Conservation (phyloP, 345 rosid species). For the Lepidium africanum region DNA sequence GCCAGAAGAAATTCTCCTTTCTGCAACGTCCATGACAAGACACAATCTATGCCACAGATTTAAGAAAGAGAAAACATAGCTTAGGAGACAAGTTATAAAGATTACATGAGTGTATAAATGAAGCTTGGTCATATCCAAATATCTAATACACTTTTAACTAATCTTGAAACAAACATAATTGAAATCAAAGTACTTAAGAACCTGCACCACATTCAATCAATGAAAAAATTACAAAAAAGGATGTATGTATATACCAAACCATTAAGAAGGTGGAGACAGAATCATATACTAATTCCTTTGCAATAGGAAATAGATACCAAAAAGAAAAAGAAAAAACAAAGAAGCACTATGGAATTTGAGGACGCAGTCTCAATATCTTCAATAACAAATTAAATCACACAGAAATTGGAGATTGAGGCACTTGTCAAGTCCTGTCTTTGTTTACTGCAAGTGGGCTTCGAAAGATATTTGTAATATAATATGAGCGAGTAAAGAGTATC, state of each 20-base stretch:
- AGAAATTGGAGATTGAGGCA: neutral
- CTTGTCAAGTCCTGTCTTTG: neutral
- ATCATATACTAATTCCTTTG: neutral
- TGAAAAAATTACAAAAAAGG: neutral
- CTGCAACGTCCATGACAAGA: slow-evolving; percentile 44
- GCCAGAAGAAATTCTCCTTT: slow-evolving; percentile 37
- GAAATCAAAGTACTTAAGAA: neutral
- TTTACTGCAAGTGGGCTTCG: neutral
- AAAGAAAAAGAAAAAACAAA: neutral
- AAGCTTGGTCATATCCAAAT: neutral
- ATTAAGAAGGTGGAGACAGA: neutral
- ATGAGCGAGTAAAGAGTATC: neutral
- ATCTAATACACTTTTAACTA: neutral
- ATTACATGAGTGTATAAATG: neutral
- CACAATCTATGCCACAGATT: neutral
- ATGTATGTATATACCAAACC: neutral
- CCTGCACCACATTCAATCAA: neutral
- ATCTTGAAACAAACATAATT: neutral
- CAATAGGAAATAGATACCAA: neutral
- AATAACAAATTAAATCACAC: neutral
- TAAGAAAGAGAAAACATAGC: neutral
- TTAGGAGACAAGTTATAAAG: slow-evolving; percentile 18
- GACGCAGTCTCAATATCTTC: neutral
- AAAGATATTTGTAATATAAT: neutral
- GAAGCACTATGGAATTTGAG: neutral